Base-by-base conservation (phyloP, 768 basidiomycete species). In the Tulasnella sp. region DNA sequence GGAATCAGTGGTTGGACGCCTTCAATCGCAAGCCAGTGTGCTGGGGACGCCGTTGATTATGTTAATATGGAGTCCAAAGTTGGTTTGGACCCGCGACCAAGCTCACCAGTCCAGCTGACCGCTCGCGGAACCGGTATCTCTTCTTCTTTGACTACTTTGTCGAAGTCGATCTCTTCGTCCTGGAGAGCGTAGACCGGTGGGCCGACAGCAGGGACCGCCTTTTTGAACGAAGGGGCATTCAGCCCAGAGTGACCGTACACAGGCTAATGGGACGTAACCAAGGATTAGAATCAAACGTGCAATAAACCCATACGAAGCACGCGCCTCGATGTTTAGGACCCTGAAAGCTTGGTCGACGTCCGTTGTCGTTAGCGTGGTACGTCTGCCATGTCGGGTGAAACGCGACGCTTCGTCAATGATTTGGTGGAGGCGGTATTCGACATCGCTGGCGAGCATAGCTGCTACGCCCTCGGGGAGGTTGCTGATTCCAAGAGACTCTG, bases 1-100 rank as follows among this genome's bases (percentile, higher is more conserved):
- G 94, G 93, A 71, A 97, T 93, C n/a, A 94, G 88, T 0, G 97
- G 96, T 81, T 99, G 97, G 15, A 99, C 93, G 34, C 97, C 97
- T 80, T 99, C 97, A 49, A 99, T 95, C 0, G 96, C 96, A 39
- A 99, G 87, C 97, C 97, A 99, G 82, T 99, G 97, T 1, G 97
- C 96, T 81, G 82, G 80, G 80, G 12, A n/a, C 34, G 8, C 37
- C 25, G n/a, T 12, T 38, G 34, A 22, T 40, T 29, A 22, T n/a
- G 40, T 76, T 11, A 34, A 12, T 7, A 36, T 49, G 45, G 36
- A 4, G 8, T 3, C 17, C 42, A 8, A 29, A 9, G 58, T 17
- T 8, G 15, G 12, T 64, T 12, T 14, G 31, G 17, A 58, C 17
- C 25, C 8, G 37, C 15, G 0, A 4, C 12, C 25, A 68, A 37